Conservation (phyloP, 116 monocot species). For the Thalassia testudinum region DNA sequence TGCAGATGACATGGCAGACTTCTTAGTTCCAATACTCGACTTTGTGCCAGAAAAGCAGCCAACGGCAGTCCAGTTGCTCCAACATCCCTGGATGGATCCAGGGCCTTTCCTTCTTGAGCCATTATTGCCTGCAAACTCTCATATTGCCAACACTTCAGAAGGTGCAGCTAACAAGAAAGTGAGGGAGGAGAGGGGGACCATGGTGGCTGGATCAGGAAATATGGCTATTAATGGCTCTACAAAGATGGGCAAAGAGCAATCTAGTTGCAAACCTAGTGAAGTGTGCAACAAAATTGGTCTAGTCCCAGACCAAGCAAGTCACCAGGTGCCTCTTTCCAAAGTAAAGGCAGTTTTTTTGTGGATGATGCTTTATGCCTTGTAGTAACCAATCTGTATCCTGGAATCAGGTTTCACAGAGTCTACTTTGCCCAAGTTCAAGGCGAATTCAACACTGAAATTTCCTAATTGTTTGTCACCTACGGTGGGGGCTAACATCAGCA, state of each 20-base stretch:
- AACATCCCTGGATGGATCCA: conserved; percentile 67
- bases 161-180: conserved; percentile 50
- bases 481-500: no score
- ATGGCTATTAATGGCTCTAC: conserved; percentile 53
- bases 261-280: no score
- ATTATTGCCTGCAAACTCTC: not conserved
- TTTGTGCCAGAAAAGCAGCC: conserved; percentile 87
- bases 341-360: no score
- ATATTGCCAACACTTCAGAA: not conserved
- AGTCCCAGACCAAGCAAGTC: no score
- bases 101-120: conserved; percentile 31
- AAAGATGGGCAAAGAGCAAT: conserved; percentile 17
- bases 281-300: no score
- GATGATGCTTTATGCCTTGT: no score
- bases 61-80: conserved; percentile 58
- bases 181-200: conserved; percentile 72
- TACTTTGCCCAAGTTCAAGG: no score
- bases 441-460: no score
- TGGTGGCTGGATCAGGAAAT: conserved; percentile 65
- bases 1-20: conserved; percentile 47
- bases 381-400: no score
- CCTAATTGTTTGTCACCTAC: no score
- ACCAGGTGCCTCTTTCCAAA: no score
- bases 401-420: no score
- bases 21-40: conserved; percentile 68